Percentiles rank a stretch among this genome's conserved stretches.
Evolutionary conservation across 495 filamentous ascomycete species (phyloP).

Genomic region (Monascus purpureus): DNA sequence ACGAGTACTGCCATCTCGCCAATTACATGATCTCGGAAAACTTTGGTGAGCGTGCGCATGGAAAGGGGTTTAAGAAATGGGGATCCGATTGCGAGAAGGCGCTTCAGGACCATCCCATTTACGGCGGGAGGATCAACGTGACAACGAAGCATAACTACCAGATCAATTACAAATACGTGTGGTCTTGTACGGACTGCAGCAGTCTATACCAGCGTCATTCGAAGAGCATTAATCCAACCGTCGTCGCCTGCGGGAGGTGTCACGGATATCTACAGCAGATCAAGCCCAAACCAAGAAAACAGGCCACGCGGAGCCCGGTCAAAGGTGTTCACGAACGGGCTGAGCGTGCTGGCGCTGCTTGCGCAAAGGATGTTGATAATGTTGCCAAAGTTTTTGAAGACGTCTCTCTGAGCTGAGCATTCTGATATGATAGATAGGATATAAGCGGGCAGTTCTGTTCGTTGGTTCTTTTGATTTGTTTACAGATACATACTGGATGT

Average conservation of each 20-base stretch:
- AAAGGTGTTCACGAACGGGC: too few relatives aligned
- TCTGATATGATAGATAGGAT: too few relatives aligned
- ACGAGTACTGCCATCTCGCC: conserved; percentile 91
- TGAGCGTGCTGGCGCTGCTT: background rate
- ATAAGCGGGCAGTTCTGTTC: too few relatives aligned
- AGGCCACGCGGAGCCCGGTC: background rate
- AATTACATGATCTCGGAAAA: conserved; percentile 69
- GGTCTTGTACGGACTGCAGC: conserved; percentile 60
- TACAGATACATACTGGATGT: too few relatives aligned
- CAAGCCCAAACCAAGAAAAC: conserved; percentile 56
- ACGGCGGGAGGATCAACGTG: conserved; percentile 48
- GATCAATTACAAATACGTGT: conserved; percentile 82
- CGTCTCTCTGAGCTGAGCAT: background rate
- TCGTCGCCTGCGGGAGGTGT: conserved; percentile 59
- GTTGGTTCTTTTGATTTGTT: too few relatives aligned
- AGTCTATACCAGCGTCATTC: conserved; percentile 64
- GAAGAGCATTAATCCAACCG: conserved; percentile 57
- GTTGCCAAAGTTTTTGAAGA: conserved; percentile 7
- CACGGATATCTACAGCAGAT: conserved; percentile 55
- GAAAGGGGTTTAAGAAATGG: conserved; percentile 68
- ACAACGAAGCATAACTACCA: conserved; percentile 79
- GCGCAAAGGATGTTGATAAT: conserved; percentile 7
- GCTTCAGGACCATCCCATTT: conserved; percentile 26
- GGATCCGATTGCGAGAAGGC: conserved; percentile 32
- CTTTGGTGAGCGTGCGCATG: conserved; percentile 54